phyloP scores from a whole-genome alignment of 2,329 filamentous ascomycete genomes.

The Alternaria postmessia region DNA sequence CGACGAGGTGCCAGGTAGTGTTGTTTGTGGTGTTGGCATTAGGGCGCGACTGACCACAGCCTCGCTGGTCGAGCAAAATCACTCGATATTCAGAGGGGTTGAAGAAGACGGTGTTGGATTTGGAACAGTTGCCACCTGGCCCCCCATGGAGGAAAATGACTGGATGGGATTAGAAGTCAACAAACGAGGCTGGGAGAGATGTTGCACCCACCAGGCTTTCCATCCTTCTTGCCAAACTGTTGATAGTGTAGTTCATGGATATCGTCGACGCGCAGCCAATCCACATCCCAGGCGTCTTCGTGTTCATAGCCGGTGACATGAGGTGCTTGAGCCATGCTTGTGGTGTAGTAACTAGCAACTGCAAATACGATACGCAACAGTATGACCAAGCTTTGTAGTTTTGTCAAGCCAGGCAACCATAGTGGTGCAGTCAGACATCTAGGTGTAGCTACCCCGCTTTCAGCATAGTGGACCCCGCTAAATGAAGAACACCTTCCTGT shows the following conservation, averaged over 20 bases:
- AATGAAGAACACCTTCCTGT: conserved; percentile 17
- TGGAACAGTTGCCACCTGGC: conserved; percentile 50
- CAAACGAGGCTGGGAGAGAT: background rate
- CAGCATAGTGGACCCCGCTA: conserved; percentile 12
- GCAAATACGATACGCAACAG: background rate
- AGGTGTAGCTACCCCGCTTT: conserved; percentile 19
- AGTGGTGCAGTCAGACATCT: conserved; percentile 10
- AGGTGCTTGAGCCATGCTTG: conserved; percentile 21
- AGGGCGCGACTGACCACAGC: conserved; percentile 56
- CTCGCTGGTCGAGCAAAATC: conserved; percentile 59
- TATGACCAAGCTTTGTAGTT: background rate
- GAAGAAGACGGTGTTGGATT: conserved; percentile 54
- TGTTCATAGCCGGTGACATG: conserved; percentile 41
- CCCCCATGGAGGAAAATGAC: conserved; percentile 58
- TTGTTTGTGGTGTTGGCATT: conserved; percentile 54
- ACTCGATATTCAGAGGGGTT: conserved; percentile 56
- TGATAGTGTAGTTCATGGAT: conserved; percentile 51
- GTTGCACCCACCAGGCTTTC: conserved; percentile 46
- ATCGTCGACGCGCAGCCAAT: conserved; percentile 44
- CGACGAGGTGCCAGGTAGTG: conserved; percentile 55
- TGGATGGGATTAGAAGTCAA: conserved; percentile 9
- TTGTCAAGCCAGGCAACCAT: background rate
- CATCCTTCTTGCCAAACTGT: conserved; percentile 51
- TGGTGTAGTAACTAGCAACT: background rate
- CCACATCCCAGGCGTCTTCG: conserved; percentile 45